Evolutionary conservation across 148 eudicot species (phyloP), one percentile per base, ranked within the genome.

Genomic region (Vaccinium darrowii): DNA sequence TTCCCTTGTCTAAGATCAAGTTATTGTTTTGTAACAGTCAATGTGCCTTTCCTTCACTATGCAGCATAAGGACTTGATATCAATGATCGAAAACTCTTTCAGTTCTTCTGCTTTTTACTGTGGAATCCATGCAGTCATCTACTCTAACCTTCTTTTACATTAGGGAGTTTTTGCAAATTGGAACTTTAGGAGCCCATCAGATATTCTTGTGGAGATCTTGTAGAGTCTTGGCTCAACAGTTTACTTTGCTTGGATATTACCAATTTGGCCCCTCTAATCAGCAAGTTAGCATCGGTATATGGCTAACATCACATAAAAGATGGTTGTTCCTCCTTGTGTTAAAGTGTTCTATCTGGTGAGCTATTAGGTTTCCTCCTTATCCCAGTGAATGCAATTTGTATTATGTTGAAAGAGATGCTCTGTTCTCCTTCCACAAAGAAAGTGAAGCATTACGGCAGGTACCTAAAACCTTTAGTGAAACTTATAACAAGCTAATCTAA

Each of bases 391-490:
- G 99, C 87, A 93, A 92, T 84, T 96, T 96, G 25, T 96, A 90
- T 75, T 94, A 96, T 90, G 99, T 96, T 27, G 92, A 96, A 53
- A 94, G 98, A 36, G 99, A 96, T 80, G 94, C 99, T 14, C 94
- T 96, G 72, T 96, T 96, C 90, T 96, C 99, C 49, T 94, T 90
- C 85, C 95, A 96, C 91, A 93, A 90, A 86, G 97, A 93, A 63
- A 96, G 98, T 75, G 99, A 96, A 86, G 81, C 89, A 84, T 92
- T 96, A 85, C 87, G 94, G 90, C 98, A 95, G 98, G 98, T 92
- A 89, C 23, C 57, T 75, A 19, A 75, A 75, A 43, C n/a, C 49
- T 19, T 39, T 43, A 7, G 21, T 74, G 43, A 19, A 74, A 36
- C n/a, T 74, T 43, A 43, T 0, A 74, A 18, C 78, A 74, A 39